Evolutionary conservation across 2,329 filamentous ascomycete genomes (phyloP), one percentile per base, ranked within the genome.

Genomic region (Thelonectria olida): DNA sequence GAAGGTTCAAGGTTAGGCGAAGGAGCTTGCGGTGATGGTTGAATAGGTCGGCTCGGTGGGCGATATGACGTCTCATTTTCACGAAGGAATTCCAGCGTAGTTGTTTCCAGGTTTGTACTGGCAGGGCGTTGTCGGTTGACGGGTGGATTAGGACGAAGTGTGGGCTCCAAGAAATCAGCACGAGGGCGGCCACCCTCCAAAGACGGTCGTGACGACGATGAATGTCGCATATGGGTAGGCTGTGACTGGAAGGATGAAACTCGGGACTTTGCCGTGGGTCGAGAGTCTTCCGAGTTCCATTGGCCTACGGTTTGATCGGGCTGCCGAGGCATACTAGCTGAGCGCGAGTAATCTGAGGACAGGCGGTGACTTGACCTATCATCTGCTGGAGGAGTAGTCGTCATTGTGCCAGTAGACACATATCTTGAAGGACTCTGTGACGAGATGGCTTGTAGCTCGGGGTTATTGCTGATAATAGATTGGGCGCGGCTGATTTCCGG

Each of bases 51-150:
- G 41, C 69, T 74, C 9, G 74, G 68, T 6, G 81, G 78, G 61
- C 78, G 81, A 1, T 79, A 75, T 2, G 85, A 81, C 20, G 81
- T 82, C 72, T 96, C 93, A 52, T 88, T 86, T 69, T 96, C 93
- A 20, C 92, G 89, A 17, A 97, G 81, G 71, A 92, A 93, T 61
- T 97, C 93, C 53, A 96, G 64, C 6, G 76, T 82, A 72, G 91
- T 93, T 0, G 91, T 91, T 68, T 93, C 91, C 4, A 97, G 85
- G 74, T 94, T 92, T 31, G 92, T 92, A 75, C 94, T 97, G 1
- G 88, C 83, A 2, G 95, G 95, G 45, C 95, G 86, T 54, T 88
- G 84, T 63, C 90, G 88, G 6, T 70, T 63, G 17, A 68, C 47
- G 80, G 78, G 45, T 77, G 81, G 34, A 66, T 64, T 69, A 38